phyloP scores from a whole-genome alignment of 2,329 filamentous ascomycete genomes.

The Colletotrichum chrysophilum region DNA sequence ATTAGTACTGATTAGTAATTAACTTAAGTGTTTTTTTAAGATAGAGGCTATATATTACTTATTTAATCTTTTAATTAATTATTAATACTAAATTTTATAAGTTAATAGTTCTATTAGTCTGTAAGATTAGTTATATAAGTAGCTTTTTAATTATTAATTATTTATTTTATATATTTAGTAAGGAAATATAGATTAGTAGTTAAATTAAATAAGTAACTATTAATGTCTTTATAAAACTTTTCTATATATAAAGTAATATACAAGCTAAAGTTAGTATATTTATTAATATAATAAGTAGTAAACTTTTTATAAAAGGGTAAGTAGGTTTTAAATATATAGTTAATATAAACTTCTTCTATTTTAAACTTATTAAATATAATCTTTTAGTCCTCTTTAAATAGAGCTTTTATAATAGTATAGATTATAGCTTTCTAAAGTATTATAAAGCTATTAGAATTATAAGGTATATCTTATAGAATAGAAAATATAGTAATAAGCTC shows the following conservation, averaged over 20 bases:
- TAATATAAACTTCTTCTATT: too few species aligned
- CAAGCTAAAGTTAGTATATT: not conserved
- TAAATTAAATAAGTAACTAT: not conserved
- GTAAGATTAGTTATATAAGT: not conserved
- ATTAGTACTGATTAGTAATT: not conserved
- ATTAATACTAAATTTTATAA: not conserved
- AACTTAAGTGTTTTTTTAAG: not conserved
- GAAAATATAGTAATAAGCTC: not conserved
- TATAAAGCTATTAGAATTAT: too few species aligned
- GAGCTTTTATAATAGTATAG: not conserved
- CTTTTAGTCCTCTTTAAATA: not conserved
- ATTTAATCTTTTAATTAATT: not conserved
- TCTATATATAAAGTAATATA: not conserved
- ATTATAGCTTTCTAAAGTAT: not conserved
- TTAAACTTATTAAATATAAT: not conserved
- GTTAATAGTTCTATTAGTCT: not conserved
- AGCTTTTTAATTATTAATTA: not conserved
- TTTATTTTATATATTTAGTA: not conserved
- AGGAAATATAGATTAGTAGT: not conserved
- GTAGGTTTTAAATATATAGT: too few species aligned
- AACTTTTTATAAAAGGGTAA: too few species aligned
- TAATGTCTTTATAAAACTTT: not conserved
- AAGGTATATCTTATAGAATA: too few species aligned
- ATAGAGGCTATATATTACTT: not conserved
- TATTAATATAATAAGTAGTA: too few species aligned